Evolutionary conservation across 768 basidiomycete genomes (phyloP), one percentile per base, ranked within the genome.

Genomic region (Pholiota conissans): DNA sequence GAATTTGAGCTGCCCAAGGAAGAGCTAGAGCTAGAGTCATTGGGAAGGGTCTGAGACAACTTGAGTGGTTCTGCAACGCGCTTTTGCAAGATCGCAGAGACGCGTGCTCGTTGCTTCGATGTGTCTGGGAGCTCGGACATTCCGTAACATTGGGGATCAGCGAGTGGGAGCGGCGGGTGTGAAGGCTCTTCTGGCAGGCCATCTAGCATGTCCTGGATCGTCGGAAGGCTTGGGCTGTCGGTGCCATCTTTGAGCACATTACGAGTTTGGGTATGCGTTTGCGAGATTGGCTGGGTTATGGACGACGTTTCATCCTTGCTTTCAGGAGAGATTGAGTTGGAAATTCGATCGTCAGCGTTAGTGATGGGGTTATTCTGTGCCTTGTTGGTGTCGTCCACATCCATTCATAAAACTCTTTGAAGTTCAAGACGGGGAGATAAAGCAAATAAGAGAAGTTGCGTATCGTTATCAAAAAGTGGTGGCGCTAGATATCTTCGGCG

Each of bases 51-150:
- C 8, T 26, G 42, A 45, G 42, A 45, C 5, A 22, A 9, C 18
- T 20, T 18, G 18, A 22, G 42, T 9, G 22, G 9, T 3, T 18
- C 10, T 20, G 22, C 3, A 2, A 9, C 22, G 47, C 50, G 59
- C n/a, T 22, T 10, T 16, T 30, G 40, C 18, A 66, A 53, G 28
- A 67, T 64, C 20, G 34, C 64, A 30, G 62, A 61, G 11, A 81
- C 63, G 26, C 70, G 72, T 3, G 68, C 64, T 2, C 83, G 79
- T 56, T 76, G 73, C 0, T 63, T 14, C 0, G 60, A 46, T 1
- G 81, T 79, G 9, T 67, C 63, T 6, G 79, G 66, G 6, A 80
- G 68, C 53, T 84, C 83, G 40, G 71, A 55, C 73, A 82, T 75
- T 34, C 76, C 76, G 39, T 69, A 58, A 45, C 82, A 84, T 56